A percentile compares a stretch with the other conserved stretches of the same genome.
phyloP scores from a whole-genome alignment of 441 rosid species.

The Populus hybrid region DNA sequence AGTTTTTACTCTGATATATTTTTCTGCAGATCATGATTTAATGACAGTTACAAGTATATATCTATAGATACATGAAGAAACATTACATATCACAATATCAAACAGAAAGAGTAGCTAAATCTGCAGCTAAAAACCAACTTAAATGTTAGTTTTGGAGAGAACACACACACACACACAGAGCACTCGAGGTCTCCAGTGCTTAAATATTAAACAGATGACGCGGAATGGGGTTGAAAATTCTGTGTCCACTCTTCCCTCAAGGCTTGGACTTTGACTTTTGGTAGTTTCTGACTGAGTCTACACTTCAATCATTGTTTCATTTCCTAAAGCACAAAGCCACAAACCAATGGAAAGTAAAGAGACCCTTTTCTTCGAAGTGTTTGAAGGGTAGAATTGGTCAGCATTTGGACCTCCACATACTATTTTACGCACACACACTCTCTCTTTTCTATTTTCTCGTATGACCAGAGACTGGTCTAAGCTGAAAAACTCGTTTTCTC shows the following conservation, averaged over 20 bases:
- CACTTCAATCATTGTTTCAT: conserved; percentile 18
- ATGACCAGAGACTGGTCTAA: conserved; percentile 71
- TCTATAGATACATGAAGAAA: too few relatives aligned
- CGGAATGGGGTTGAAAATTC: conserved; percentile 55
- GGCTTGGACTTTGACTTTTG: conserved; percentile 23
- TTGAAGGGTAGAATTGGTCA: conserved; percentile 59
- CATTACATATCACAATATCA: too few relatives aligned
- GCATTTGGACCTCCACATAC: conserved; percentile 39
- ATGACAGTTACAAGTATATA: too few relatives aligned
- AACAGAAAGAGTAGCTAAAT: too few relatives aligned
- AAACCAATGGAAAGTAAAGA: neutral
- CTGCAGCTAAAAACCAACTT: neutral
- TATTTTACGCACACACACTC: conserved; percentile 13
- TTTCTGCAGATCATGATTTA: neutral
- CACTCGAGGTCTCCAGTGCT: neutral
- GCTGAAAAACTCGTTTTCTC: conserved; percentile 72
- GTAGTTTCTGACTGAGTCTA: conserved; percentile 5
- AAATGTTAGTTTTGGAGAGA: neutral
- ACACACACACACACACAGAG: too few relatives aligned
- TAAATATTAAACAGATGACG: conserved; percentile 19
- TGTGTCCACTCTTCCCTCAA: conserved; percentile 20
- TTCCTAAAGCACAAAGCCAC: neutral
- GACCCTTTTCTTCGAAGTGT: neutral
- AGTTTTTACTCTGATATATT: neutral
- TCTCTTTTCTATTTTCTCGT: conserved; percentile 13